Percentiles rank a stretch among this genome's conserved stretches.
These are phyloP conservation scores for Aureobasidium sp. DNA, from an alignment of 2,329 filamentous ascomycete genomes.

Conservation along the genomic window DNA sequence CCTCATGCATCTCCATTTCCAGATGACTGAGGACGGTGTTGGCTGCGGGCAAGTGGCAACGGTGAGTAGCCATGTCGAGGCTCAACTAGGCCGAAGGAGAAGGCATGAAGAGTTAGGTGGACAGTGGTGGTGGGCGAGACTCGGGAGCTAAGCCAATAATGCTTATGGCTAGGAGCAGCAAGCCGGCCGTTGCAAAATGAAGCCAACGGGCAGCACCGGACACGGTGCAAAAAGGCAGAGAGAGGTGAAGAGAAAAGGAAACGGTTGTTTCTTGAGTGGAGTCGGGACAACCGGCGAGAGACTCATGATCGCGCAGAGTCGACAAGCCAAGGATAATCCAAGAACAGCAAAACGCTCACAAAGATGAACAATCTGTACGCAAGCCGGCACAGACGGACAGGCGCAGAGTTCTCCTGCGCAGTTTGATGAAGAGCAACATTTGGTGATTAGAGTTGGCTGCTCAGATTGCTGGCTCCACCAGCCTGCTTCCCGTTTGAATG, in stretches of 20 bases:
- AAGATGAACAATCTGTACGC: background rate
- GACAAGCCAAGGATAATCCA: background rate
- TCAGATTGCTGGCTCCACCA: conserved; percentile 4
- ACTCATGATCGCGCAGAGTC: background rate
- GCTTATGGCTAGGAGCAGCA: background rate
- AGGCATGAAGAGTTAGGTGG: background rate
- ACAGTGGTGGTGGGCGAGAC: conserved; percentile 4
- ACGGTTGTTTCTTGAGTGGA: background rate
- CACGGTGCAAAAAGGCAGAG: background rate
- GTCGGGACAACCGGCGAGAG: background rate
- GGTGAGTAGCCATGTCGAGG: conserved; percentile 13
- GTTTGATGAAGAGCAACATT: conserved; percentile 14
- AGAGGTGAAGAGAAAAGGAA: background rate
- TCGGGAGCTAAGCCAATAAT: conserved; percentile 14
- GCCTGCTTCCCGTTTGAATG: background rate
- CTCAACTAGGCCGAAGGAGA: background rate
- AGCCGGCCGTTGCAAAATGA: conserved; percentile 14
- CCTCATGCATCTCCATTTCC: conserved; percentile 8
- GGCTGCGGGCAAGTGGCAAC: conserved; percentile 4
- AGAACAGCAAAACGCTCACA: background rate
- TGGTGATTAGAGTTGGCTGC: conserved; percentile 11
- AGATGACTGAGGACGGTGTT: background rate
- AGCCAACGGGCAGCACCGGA: conserved; percentile 11
- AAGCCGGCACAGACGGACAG: background rate
- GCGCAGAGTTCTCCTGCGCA: background rate